Evolutionary conservation across 495 filamentous ascomycete species (phyloP), one percentile per base, ranked within the genome.

Genomic region (Penicillium angulare): DNA sequence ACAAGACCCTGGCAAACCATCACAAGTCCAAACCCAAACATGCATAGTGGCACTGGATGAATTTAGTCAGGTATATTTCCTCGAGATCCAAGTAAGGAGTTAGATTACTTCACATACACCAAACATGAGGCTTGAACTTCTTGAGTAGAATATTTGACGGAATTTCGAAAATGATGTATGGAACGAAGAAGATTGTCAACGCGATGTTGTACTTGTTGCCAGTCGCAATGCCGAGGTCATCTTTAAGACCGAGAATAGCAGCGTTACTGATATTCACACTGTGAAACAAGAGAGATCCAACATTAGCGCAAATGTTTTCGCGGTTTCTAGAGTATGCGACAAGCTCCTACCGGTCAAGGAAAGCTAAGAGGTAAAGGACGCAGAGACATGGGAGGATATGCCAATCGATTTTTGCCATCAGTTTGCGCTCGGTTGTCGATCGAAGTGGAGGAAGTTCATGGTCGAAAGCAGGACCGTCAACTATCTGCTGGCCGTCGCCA

Each of bases 121-220:
- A 97, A 39, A 93, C 72, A 52, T 86, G 83, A 2, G 92, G 92
- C 49, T 80, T 86, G 52, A 95, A 74, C 51, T 81, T 83, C 67
- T 95, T 95, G 21, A 97, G 72, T 15, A 95, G 60, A 45, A 96
- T 82, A 60, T 97, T 97, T 42, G 87, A 90, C 2, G 92, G 93
- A 43, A 97, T 93, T 65, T 83, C 92, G 56, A 86, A 86, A 39
- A 92, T 54, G 53, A 95, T 79, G 63, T 96, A 97, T 0, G 92
- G 91, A 0, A 97, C 83, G 71, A 96, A 98, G 78, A 97, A 96
- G 55, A 95, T 92, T 18, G 83, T 84, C 50, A 95, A 71, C 0
- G 87, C 88, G 12, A 80, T 86, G 69, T 92, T 93, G 68, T 86
- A 92, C 59, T 88, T 79, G 10, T 77, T 77, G 21, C 73, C 74